phyloP scores from a whole-genome alignment of 345 rosid genomes.

The Laguncularia racemosa region DNA sequence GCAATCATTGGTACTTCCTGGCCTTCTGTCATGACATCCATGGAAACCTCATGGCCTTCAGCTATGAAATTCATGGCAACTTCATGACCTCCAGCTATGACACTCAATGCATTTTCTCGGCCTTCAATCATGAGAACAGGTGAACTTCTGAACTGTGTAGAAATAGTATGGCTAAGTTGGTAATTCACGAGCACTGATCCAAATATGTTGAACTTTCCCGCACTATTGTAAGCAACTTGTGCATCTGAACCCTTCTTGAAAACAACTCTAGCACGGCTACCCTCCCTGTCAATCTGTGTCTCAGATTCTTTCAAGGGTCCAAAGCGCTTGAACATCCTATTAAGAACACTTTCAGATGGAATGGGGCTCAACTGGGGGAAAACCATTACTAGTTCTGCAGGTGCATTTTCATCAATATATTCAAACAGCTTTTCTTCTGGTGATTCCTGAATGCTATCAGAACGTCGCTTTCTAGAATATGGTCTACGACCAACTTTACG shows the following conservation, averaged over 20 bases:
- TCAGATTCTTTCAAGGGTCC: conserved; percentile 71
- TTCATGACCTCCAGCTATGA: not conserved
- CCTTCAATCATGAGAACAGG: conserved; percentile 14
- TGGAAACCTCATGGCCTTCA: too few relatives aligned
- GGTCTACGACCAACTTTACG: conserved; percentile 46
- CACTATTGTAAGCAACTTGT: conserved; percentile 67
- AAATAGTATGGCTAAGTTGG: conserved; percentile 55
- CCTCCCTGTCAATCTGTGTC: conserved; percentile 67
- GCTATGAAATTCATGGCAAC: too few relatives aligned
- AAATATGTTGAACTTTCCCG: conserved; percentile 65
- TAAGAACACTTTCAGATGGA: conserved; percentile 57
- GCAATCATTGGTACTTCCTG: too few relatives aligned
- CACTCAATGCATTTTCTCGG: conserved; percentile 22
- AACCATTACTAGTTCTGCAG: conserved; percentile 74
- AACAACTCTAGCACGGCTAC: conserved; percentile 76
- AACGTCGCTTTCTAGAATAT: conserved; percentile 48
- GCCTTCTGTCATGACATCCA: too few relatives aligned
- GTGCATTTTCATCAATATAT: conserved; percentile 47
- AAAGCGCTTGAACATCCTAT: conserved; percentile 78
- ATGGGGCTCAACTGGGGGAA: conserved; percentile 55
- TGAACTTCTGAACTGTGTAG: conserved; percentile 46
- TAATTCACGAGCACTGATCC: conserved; percentile 56
- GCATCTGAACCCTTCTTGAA: conserved; percentile 70
- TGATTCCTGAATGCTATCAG: conserved; percentile 33
- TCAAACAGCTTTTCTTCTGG: conserved; percentile 37